phyloP scores from a whole-genome alignment of 1,139 yeast species.

The Suhomyces terraborum region DNA sequence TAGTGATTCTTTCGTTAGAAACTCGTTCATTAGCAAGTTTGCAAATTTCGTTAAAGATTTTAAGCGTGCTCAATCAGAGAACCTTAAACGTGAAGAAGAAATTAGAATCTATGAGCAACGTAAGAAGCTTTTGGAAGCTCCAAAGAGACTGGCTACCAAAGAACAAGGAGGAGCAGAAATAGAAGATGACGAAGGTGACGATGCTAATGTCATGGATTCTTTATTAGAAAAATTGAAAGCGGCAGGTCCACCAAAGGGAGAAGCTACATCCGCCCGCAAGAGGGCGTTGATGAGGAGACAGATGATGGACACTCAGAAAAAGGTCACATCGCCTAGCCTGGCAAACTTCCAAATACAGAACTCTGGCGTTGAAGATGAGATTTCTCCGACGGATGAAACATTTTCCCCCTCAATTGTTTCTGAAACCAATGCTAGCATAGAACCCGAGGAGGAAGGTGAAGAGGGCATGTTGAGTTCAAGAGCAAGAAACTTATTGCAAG shows the following conservation, averaged over 20 bases:
- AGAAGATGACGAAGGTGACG: slow-evolving; percentile 32
- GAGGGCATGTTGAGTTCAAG: slow-evolving; percentile 53
- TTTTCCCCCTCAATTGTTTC: slow-evolving; percentile 8
- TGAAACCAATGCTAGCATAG: slow-evolving; percentile 10
- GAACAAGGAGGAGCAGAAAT: slow-evolving; percentile 18
- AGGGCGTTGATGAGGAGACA: slow-evolving; percentile 76
- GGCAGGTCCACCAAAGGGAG: slow-evolving; percentile 71
- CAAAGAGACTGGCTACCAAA: slow-evolving; percentile 27
- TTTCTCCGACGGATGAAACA: slow-evolving; percentile 11
- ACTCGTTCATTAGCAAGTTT: slow-evolving; percentile 72
- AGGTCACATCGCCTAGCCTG: slow-evolving; percentile 16
- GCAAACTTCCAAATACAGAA: slow-evolving; percentile 1
- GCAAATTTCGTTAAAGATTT: slow-evolving; percentile 73
- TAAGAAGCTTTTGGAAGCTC: slow-evolving; percentile 59
- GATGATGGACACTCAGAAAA: slow-evolving; percentile 42
- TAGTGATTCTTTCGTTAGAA: slow-evolving; percentile 63
- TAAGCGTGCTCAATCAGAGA: slow-evolving; percentile 75
- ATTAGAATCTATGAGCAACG: slow-evolving; percentile 73
- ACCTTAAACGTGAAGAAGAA: slow-evolving; percentile 78
- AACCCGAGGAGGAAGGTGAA: slow-evolving; percentile 9
- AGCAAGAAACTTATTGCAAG: slow-evolving; percentile 61
- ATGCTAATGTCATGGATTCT: slow-evolving; percentile 70
- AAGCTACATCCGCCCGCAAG: slow-evolving; percentile 78
- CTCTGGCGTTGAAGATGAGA: slow-evolving; percentile 13
- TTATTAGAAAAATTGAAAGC: slow-evolving; percentile 71